Evolutionary conservation across 73 alveolate genomes (phyloP).

Genomic region (Paraurostyla sp.): DNA sequence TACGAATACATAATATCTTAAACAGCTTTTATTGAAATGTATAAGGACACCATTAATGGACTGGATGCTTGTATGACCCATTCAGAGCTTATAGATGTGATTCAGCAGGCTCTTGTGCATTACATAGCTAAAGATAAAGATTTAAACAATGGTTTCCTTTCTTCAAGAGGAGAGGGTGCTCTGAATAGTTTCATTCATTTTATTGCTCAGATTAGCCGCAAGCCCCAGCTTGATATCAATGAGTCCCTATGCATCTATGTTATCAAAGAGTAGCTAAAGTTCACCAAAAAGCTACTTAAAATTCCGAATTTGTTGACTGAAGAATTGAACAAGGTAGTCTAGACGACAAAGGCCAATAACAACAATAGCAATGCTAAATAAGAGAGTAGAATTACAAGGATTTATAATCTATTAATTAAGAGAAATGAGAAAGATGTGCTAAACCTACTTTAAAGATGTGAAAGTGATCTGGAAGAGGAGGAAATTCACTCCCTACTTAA

Average conservation of each 20-base stretch:
- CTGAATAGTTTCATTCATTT: conserved; percentile 37
- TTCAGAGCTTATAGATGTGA: conserved; percentile 8
- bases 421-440: conserved; percentile 58
- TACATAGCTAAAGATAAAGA: background rate
- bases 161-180: conserved; percentile 13
- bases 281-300: conserved; percentile 19
- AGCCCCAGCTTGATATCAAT: conserved; percentile 20
- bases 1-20: conserved; percentile 39
- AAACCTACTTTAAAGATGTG: conserved; percentile 10
- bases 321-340: background rate
- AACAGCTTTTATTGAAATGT: conserved; percentile 41
- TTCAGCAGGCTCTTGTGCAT: conserved; percentile 9
- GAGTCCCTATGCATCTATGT: background rate
- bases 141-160: background rate
- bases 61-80: conserved; percentile 61
- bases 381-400: conserved; percentile 10
- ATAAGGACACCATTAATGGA: conserved; percentile 38
- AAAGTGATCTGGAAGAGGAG: conserved; percentile 32
- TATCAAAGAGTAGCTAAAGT: conserved; percentile 16
- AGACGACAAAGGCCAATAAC: background rate
- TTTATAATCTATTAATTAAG: conserved; percentile 5
- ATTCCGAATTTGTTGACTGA: conserved; percentile 30
- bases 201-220: conserved; percentile 34
- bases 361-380: background rate
- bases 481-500: conserved; percentile 4